phyloP scores from a whole-genome alignment of 163 green algal species.

The Chlorella variabilis region DNA sequence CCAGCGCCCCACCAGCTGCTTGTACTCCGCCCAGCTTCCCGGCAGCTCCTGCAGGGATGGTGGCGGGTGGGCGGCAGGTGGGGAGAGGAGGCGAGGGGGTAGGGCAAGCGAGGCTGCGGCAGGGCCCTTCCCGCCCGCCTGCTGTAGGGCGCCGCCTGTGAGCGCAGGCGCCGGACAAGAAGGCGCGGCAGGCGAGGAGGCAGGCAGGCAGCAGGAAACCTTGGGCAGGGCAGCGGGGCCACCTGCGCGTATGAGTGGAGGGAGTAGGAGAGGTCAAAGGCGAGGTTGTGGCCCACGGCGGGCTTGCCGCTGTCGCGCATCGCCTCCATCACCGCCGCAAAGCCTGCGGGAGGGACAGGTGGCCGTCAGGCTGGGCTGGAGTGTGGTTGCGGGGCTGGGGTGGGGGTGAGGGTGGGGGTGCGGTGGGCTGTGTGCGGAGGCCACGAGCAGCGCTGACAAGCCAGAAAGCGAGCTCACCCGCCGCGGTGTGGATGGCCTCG shows the following conservation, averaged over 20 bases:
- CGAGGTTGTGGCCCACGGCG: slow-evolving; percentile 80
- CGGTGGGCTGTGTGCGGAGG: too few relatives aligned
- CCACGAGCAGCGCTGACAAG: too few relatives aligned
- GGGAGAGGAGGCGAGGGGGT: too few relatives aligned
- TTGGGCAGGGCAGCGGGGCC: too few relatives aligned
- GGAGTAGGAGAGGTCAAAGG: slow-evolving; percentile 78
- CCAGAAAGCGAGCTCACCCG: too few relatives aligned
- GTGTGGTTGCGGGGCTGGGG: not conserved
- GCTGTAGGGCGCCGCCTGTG: too few relatives aligned
- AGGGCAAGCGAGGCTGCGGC: too few relatives aligned
- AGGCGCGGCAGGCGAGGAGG: too few relatives aligned
- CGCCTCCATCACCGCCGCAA: slow-evolving; percentile 70
- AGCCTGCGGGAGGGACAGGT: slow-evolving; percentile 47
- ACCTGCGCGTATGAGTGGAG: slow-evolving; percentile 64
- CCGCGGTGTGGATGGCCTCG: slow-evolving; percentile 24
- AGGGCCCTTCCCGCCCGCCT: too few relatives aligned
- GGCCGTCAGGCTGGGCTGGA: not conserved
- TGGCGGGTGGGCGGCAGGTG: not conserved
- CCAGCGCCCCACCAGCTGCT: slow-evolving; percentile 60
- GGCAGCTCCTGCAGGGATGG: slow-evolving; percentile 54
- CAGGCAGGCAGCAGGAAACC: too few relatives aligned
- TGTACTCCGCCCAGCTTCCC: slow-evolving; percentile 71
- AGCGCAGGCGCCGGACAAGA: too few relatives aligned
- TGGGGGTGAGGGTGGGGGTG: not conserved
- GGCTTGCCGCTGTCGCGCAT: slow-evolving; percentile 72